phyloP scores from a whole-genome alignment of 1,139 yeast species.

The Meyerozyma sp. region DNA sequence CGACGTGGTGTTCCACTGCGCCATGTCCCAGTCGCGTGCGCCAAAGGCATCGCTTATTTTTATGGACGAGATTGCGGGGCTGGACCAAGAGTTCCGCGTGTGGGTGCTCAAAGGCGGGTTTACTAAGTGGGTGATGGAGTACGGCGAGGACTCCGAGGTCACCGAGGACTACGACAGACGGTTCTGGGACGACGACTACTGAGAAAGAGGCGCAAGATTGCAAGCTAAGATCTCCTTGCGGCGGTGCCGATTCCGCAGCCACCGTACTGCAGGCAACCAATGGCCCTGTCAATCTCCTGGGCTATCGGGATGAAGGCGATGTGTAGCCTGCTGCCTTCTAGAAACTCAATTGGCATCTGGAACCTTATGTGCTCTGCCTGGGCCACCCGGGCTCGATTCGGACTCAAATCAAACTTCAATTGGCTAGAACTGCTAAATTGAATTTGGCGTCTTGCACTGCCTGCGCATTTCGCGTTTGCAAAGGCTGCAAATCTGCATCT shows the following conservation, averaged over 20 bases:
- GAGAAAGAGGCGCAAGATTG: neutral
- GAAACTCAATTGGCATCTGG: too few species aligned
- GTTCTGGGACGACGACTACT: slow-evolving; percentile 40
- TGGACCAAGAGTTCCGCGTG: slow-evolving; percentile 40
- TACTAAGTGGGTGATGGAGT: slow-evolving; percentile 70
- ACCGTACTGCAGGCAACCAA: too few species aligned
- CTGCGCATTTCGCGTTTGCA: neutral
- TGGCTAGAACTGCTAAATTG: too few species aligned
- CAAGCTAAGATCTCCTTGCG: too few species aligned
- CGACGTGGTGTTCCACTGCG: slow-evolving; percentile 83
- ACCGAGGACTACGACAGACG: slow-evolving; percentile 65
- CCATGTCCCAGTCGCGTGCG: slow-evolving; percentile 84
- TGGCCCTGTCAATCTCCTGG: too few species aligned
- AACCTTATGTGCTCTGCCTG: too few species aligned
- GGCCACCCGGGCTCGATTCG: too few species aligned
- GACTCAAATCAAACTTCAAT: too few species aligned
- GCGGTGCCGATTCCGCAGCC: too few species aligned
- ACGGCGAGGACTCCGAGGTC: slow-evolving; percentile 59
- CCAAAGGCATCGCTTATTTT: slow-evolving; percentile 76
- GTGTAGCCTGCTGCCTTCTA: too few species aligned
- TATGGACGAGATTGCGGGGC: slow-evolving; percentile 33
- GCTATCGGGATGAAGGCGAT: too few species aligned
- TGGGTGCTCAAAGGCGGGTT: slow-evolving; percentile 85
- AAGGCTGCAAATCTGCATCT: neutral
- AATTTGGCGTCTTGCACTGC: too few species aligned